phyloP scores from a whole-genome alignment of 139 green algal genomes.

The Yamagishiella unicocca region DNA sequence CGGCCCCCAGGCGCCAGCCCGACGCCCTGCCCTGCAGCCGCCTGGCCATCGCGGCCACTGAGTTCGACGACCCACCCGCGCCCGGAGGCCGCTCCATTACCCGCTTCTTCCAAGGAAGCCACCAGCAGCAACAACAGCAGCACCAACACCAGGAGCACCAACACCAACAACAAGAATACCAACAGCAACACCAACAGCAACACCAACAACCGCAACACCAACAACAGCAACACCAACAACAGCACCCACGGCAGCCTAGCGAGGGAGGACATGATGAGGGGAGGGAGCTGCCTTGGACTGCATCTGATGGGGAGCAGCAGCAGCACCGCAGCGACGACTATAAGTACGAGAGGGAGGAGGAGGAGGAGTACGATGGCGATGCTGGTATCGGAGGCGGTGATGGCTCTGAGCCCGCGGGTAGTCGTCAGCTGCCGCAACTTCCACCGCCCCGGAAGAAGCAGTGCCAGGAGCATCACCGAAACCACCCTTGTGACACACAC shows the following conservation, averaged over 20 bases:
- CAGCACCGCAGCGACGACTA: neutral
- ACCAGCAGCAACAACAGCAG: constrained; percentile 16
- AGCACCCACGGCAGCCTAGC: neutral
- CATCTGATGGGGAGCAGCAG: neutral
- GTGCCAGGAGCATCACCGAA: too few relatives aligned
- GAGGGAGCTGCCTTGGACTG: neutral
- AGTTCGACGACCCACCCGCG: constrained; percentile 61
- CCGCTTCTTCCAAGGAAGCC: constrained; percentile 38
- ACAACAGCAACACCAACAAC: neutral
- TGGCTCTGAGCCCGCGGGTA: too few relatives aligned
- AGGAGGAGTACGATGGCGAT: neutral
- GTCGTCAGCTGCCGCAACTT: too few relatives aligned
- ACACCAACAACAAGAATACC: neutral
- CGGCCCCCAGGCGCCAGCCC: constrained; percentile 44
- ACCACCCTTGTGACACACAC: too few relatives aligned
- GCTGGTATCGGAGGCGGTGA: too few relatives aligned
- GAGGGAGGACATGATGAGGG: neutral
- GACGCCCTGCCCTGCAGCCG: constrained; percentile 76
- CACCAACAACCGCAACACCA: neutral
- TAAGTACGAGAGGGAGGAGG: neutral
- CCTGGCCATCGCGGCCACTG: constrained; percentile 71
- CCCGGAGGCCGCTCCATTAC: constrained; percentile 33
- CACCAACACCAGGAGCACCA: neutral
- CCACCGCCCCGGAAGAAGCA: too few relatives aligned
- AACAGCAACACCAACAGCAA: neutral